These are phyloP conservation scores for Plantago ovata DNA, from an alignment of 257 asterid species.

Conservation along the genomic window DNA sequence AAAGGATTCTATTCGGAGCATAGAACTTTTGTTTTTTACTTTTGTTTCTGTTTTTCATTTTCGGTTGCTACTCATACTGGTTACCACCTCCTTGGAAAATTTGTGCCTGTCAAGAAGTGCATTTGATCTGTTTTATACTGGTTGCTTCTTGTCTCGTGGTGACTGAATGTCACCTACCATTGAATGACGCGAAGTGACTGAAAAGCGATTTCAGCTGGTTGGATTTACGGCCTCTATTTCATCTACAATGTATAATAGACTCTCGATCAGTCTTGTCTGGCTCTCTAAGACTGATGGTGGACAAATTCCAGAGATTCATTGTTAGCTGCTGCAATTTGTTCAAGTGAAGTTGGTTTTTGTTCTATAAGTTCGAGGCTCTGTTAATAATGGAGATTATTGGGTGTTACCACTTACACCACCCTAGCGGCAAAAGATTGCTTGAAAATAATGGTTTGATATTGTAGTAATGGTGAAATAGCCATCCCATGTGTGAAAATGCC, in stretches of 20 bases:
- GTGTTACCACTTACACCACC: no score
- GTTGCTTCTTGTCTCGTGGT: not conserved
- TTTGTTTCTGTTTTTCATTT: not conserved
- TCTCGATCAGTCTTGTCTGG: not conserved
- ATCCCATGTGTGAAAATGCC: no score
- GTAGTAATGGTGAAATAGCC: no score
- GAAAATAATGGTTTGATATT: no score
- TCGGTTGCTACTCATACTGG: no score
- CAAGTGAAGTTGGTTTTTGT: not conserved
- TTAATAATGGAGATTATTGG: no score
- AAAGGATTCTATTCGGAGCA: no score
- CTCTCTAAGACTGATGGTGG: not conserved
- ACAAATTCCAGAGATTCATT: not conserved
- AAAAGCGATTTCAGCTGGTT: not conserved
- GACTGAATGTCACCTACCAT: not conserved
- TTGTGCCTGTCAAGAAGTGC: no score
- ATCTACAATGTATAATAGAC: not conserved
- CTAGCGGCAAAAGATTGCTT: no score
- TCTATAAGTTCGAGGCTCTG: no score
- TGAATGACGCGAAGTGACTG: not conserved
- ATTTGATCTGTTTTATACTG: not conserved
- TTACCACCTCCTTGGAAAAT: no score
- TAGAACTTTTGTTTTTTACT: not conserved
- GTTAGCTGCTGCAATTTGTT: not conserved
- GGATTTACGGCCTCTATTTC: not conserved